phyloP scores from a whole-genome alignment of 805 yeast genomes.

The Wickerhamomyces canadensis region DNA sequence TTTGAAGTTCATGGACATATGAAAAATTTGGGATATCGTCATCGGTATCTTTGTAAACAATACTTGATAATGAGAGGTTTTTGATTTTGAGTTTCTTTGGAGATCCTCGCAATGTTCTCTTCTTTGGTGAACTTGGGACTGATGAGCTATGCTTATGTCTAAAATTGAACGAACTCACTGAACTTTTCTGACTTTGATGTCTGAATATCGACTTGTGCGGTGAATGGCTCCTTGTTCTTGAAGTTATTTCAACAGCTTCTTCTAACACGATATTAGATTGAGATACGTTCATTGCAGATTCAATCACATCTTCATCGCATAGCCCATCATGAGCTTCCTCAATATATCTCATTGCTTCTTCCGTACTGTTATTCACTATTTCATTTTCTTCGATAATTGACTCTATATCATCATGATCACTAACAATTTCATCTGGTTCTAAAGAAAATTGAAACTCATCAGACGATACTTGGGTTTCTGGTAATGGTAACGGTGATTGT shows the following conservation, averaged over 20 bases:
- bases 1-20: conserved; percentile 23
- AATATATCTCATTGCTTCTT: conserved; percentile 19
- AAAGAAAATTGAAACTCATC: too few species aligned
- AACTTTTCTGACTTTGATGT: conserved; percentile 14
- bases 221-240: conserved; percentile 14
- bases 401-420: background rate
- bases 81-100: conserved; percentile 16
- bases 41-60: conserved; percentile 17
- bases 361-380: conserved; percentile 15
- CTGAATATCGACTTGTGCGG: conserved; percentile 23
- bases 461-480: too few species aligned
- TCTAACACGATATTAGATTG: conserved; percentile 15
- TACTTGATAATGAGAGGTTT: conserved; percentile 22
- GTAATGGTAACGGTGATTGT: background rate
- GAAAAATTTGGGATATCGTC: conserved; percentile 15
- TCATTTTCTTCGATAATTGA: background rate
- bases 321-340: conserved; percentile 11
- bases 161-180: conserved; percentile 10
- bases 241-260: conserved; percentile 2
- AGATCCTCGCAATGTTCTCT: conserved; percentile 8
- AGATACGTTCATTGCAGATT: conserved; percentile 16
- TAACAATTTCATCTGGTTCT: too few species aligned
- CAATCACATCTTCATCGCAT: conserved; percentile 6
- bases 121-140: conserved; percentile 19
- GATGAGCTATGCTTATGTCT: conserved; percentile 10